Base-by-base conservation (phyloP, 805 yeast species). In the Yamadazyma akitaensis region DNA sequence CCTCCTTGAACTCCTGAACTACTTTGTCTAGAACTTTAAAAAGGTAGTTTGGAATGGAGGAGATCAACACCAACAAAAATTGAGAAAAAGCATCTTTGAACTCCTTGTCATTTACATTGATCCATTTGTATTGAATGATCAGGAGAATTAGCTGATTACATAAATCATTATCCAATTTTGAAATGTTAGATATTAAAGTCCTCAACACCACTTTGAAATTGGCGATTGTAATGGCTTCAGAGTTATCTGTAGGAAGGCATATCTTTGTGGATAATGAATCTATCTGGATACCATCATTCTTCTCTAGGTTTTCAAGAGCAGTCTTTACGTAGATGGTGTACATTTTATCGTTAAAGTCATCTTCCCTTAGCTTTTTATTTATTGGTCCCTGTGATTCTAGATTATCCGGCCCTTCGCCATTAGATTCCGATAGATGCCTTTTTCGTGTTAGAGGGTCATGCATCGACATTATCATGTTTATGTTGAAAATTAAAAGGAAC, bases 41-140 rank as follows among this genome's bases (percentile, higher is more conserved):
- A 80, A 94, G 82, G 88, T 96, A 92, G 63, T 83, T 88, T 7
- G 98, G 98, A 50, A 84, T 75, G 39, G 92, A 85, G 3, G 96
- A 85, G 33, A 91, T 87, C 44, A 92, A 73, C 24, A 91, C 87
- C 38, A 81, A 76, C 39, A 88, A 67, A 63, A 94, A 94, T 37
- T 81, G 83, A 40, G 84, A 76, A 64, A 86, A 90, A 8, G 52
- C 37, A 16, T 51, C 59, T 3, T 52, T 54, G 13, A 52, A 42
- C 5, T 56, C 56, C 7, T 37, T 39, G n/a, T 49, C 50, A 13
- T 47, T 26, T 4, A 49, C 37, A 5, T 76, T 70, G 58, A 83
- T 72, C 94, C 96, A 88, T 47, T 74, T 71, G 52, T 85, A 74
- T 49, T 72, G 76, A 40, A 90, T 73, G 28, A 91, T 69, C 17